Evolutionary conservation across 2,329 filamentous ascomycete species (phyloP).

Genomic region (Arthroderma sp.): DNA sequence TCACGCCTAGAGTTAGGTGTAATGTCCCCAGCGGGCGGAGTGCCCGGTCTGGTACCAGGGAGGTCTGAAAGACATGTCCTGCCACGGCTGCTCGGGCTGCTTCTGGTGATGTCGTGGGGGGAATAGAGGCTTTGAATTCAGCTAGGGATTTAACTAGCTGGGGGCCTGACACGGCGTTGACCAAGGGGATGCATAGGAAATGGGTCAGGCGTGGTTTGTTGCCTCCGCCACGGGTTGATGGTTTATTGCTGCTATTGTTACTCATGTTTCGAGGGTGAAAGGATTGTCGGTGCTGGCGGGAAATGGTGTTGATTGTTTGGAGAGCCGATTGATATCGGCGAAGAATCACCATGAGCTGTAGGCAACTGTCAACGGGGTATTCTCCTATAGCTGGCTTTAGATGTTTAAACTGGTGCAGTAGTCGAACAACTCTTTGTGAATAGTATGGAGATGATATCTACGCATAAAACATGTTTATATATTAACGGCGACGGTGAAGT

Average conservation of each 20-base stretch:
- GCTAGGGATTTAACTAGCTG: slow-evolving; percentile 53
- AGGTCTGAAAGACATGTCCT: slow-evolving; percentile 23
- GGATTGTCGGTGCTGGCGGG: neutral
- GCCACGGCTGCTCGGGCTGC: slow-evolving; percentile 7
- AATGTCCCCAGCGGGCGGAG: slow-evolving; percentile 66
- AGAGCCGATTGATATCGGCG: neutral
- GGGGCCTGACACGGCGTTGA: slow-evolving; percentile 45
- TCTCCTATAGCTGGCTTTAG: too few species aligned
- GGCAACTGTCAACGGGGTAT: too few species aligned
- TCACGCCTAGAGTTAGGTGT: slow-evolving; percentile 77
- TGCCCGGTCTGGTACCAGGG: slow-evolving; percentile 49
- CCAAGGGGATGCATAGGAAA: slow-evolving; percentile 45
- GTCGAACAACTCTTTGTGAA: too few species aligned
- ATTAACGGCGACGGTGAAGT: too few species aligned
- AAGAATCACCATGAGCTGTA: too few species aligned
- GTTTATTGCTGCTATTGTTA: neutral
- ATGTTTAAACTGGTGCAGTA: too few species aligned
- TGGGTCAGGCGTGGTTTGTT: slow-evolving; percentile 26
- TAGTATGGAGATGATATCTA: too few species aligned
- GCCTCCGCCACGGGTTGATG: neutral
- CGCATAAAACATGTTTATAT: too few species aligned
- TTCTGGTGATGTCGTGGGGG: slow-evolving; percentile 7
- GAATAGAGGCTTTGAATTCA: slow-evolving; percentile 48
- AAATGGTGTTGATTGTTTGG: neutral
- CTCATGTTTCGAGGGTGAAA: slow-evolving; percentile 3